Evolutionary conservation across 78 protist genomes (phyloP).

Genomic region (Chrysochromulina tobinii): DNA sequence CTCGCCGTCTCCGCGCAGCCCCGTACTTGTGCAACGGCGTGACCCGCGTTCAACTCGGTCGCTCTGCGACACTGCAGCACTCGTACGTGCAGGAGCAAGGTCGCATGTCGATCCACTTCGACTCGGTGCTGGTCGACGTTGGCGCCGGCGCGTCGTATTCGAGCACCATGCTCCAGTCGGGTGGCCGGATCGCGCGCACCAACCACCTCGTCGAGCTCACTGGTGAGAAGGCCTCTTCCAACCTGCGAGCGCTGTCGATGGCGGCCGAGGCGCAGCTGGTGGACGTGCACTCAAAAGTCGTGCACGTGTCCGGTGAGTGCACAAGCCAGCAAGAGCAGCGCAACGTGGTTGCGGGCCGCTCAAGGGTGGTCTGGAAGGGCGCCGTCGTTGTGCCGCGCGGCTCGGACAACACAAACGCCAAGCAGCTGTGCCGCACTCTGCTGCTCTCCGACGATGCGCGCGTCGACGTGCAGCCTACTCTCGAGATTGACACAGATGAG

Average conservation of each 20-base stretch:
- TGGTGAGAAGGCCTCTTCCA: neutral
- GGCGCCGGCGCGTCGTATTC: neutral
- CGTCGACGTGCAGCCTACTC: neutral
- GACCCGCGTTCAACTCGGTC: neutral
- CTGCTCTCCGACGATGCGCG: neutral
- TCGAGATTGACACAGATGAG: conserved; percentile 15
- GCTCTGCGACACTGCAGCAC: neutral
- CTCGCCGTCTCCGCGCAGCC: neutral
- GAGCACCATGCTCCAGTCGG: neutral
- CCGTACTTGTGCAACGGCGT: neutral
- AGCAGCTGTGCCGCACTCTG: conserved; percentile 29
- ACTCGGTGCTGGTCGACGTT: neutral
- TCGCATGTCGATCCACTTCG: too few relatives aligned
- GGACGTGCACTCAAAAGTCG: neutral
- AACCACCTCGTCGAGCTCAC: neutral
- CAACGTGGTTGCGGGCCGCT: conserved; percentile 1
- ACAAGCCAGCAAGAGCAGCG: neutral
- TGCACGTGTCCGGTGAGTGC: neutral
- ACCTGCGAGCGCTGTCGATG: neutral
- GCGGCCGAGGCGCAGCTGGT: neutral
- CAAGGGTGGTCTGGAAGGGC: neutral
- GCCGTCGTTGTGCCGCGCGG: neutral
- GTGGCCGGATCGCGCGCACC: neutral
- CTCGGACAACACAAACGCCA: neutral
- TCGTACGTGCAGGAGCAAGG: neutral